These are phyloP conservation scores for Hypoxylon sp. DNA, from an alignment of 2,329 filamentous ascomycete species.

Conservation along the genomic window DNA sequence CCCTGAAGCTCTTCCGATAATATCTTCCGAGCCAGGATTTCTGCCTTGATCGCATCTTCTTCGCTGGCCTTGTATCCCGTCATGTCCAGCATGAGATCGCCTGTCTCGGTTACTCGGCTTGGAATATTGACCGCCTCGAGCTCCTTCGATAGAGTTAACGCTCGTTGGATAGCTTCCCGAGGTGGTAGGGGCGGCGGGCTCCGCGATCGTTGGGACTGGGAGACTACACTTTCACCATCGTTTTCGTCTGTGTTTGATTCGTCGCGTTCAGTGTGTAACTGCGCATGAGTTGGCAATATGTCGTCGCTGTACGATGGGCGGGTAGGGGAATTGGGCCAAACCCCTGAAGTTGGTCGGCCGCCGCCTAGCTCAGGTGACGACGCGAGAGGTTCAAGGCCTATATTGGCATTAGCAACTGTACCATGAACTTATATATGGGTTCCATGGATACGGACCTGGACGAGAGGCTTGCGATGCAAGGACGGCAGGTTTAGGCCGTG, in stretches of 20 bases:
- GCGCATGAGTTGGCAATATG: conserved; percentile 64
- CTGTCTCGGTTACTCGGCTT: conserved; percentile 89
- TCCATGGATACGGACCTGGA: conserved; percentile 37
- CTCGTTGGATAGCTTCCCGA: conserved; percentile 84
- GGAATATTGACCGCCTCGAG: conserved; percentile 93
- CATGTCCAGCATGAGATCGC: conserved; percentile 98
- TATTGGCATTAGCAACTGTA: conserved; percentile 22
- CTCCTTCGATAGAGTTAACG: conserved; percentile 86
- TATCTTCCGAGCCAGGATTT: conserved; percentile 93
- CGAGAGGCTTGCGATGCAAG: conserved; percentile 52
- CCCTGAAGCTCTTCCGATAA: conserved; percentile 93
- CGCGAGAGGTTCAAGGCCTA: conserved; percentile 65
- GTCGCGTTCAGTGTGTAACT: conserved; percentile 52
- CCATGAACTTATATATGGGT: background rate
- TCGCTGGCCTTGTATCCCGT: conserved; percentile 95
- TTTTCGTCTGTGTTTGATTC: conserved; percentile 57
- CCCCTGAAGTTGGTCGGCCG: conserved; percentile 64
- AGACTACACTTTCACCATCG: conserved; percentile 56
- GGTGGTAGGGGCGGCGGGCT: conserved; percentile 82
- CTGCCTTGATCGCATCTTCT: conserved; percentile 90
- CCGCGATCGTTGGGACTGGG: conserved; percentile 71
- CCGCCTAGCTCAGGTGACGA: conserved; percentile 66
- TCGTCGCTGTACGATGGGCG: conserved; percentile 69
- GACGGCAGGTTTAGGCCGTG: conserved; percentile 63
- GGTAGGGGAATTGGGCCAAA: conserved; percentile 63